Evolutionary conservation across 306 rosid species (phyloP).

Genomic region (Medicago ruthenica): DNA sequence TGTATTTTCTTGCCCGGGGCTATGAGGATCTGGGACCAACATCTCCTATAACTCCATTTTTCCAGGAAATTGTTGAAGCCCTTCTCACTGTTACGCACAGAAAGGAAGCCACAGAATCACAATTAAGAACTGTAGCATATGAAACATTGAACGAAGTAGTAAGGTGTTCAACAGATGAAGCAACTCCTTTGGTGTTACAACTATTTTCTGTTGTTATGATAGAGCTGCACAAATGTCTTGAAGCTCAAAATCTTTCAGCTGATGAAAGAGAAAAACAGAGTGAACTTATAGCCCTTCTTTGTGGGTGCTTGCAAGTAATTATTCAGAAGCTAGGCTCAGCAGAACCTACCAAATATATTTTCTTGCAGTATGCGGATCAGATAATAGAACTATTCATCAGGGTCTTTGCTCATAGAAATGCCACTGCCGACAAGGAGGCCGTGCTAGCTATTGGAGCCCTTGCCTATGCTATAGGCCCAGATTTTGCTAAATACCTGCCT

Average conservation of each 20-base stretch:
- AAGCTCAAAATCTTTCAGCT: conserved; percentile 74
- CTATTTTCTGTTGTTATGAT: conserved; percentile 76
- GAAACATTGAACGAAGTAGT: conserved; percentile 89
- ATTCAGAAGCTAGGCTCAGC: conserved; percentile 85
- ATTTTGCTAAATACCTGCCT: conserved; percentile 81
- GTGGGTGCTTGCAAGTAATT: conserved; percentile 92
- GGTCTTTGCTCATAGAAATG: conserved; percentile 88
- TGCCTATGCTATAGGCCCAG: conserved; percentile 79
- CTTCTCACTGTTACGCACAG: conserved; percentile 81
- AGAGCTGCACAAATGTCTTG: conserved; percentile 84
- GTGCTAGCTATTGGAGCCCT: conserved; percentile 96
- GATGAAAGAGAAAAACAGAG: conserved; percentile 82
- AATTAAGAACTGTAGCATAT: conserved; percentile 80
- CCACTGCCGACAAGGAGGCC: conserved; percentile 92
- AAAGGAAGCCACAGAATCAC: conserved; percentile 85
- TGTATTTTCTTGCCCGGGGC: conserved; percentile 88
- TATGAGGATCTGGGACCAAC: conserved; percentile 72
- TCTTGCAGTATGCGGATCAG: conserved; percentile 82
- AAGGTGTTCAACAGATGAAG: conserved; percentile 84
- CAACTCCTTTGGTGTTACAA: conserved; percentile 76
- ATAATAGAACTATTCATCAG: conserved; percentile 79
- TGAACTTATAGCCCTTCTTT: conserved; percentile 83
- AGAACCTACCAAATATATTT: conserved; percentile 71
- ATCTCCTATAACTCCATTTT: conserved; percentile 80
- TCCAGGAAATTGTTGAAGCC: conserved; percentile 81